Evolutionary conservation across 1,139 yeast species (phyloP).

Genomic region (Saccharomycopsis phalli): DNA sequence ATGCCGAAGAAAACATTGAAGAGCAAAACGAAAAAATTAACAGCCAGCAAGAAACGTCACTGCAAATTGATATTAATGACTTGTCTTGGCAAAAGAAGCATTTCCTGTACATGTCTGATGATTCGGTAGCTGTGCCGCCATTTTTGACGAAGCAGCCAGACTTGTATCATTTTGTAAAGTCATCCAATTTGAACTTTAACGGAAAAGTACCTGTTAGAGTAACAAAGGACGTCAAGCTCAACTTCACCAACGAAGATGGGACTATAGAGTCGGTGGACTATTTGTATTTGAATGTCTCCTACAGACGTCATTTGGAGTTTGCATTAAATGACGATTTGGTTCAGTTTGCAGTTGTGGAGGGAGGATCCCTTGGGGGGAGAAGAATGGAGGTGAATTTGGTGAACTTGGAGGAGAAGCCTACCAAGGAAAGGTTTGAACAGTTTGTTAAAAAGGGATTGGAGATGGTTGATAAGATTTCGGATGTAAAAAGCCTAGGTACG

Average conservation of each 20-base stretch:
- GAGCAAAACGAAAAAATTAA: not conserved
- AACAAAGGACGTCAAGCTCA: slow-evolving; percentile 33
- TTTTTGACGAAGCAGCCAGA: slow-evolving; percentile 34
- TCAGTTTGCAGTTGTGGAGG: slow-evolving; percentile 43
- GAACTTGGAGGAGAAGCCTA: slow-evolving; percentile 28
- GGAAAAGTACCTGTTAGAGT: slow-evolving; percentile 32
- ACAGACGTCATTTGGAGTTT: slow-evolving; percentile 39
- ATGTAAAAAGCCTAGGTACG: too few species aligned
- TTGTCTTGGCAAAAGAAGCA: too few species aligned
- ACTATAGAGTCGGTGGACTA: slow-evolving; percentile 29
- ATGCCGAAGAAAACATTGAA: not conserved
- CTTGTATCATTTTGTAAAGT: slow-evolving; percentile 32
- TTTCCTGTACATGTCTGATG: not conserved
- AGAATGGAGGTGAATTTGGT: slow-evolving; percentile 39
- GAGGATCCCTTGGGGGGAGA: slow-evolving; percentile 49
- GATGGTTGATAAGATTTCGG: slow-evolving; percentile 9
- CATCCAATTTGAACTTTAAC: slow-evolving; percentile 34
- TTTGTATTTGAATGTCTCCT: slow-evolving; percentile 34
- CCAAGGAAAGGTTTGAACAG: slow-evolving; percentile 6
- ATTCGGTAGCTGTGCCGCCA: slow-evolving; percentile 23
- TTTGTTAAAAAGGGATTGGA: slow-evolving; percentile 4
- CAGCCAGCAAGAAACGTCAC: not conserved
- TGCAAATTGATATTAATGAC: not conserved
- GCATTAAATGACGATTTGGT: slow-evolving; percentile 29
- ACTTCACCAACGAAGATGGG: slow-evolving; percentile 28